These are phyloP conservation scores for Singerocomus inundabilis DNA, from an alignment of 1,284 basidiomycete species.

Conservation along the genomic window DNA sequence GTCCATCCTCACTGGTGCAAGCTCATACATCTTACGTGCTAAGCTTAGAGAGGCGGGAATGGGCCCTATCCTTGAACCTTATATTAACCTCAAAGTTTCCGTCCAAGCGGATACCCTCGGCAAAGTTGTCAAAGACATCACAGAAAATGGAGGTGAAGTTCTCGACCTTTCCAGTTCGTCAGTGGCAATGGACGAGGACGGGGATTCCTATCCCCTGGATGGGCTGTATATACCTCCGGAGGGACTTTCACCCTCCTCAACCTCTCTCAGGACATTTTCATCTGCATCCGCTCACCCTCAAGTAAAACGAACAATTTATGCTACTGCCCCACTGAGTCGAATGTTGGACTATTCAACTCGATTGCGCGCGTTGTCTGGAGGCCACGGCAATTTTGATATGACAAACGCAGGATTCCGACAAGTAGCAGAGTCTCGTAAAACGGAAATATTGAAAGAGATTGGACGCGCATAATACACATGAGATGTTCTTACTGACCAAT, in stretches of 20 bases:
- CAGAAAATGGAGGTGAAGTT: slow-evolving; percentile 72
- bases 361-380: slow-evolving; percentile 77
- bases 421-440: slow-evolving; percentile 56
- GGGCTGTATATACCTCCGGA: slow-evolving; percentile 73
- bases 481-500: slow-evolving; percentile 10
- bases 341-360: slow-evolving; percentile 81
- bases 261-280: slow-evolving; percentile 33
- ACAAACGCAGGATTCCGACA: slow-evolving; percentile 68
- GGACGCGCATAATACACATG: slow-evolving; percentile 53
- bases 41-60: slow-evolving; percentile 56
- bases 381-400: slow-evolving; percentile 82
- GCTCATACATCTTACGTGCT: slow-evolving; percentile 60
- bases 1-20: slow-evolving; percentile 62
- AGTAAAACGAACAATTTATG: slow-evolving; percentile 60
- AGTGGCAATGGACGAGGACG: slow-evolving; percentile 43
- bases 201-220: slow-evolving; percentile 51
- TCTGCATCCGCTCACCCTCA: slow-evolving; percentile 34
- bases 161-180: slow-evolving; percentile 52
- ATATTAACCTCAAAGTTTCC: slow-evolving; percentile 61
- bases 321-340: slow-evolving; percentile 72
- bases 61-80: slow-evolving; percentile 76
- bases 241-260: slow-evolving; percentile 67
- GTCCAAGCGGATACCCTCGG: slow-evolving; percentile 67
- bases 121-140: slow-evolving; percentile 73
- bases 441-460: slow-evolving; percentile 73